These are phyloP conservation scores for Claviceps maximensis DNA, from an alignment of 2,329 filamentous ascomycete species.

Conservation along the genomic window DNA sequence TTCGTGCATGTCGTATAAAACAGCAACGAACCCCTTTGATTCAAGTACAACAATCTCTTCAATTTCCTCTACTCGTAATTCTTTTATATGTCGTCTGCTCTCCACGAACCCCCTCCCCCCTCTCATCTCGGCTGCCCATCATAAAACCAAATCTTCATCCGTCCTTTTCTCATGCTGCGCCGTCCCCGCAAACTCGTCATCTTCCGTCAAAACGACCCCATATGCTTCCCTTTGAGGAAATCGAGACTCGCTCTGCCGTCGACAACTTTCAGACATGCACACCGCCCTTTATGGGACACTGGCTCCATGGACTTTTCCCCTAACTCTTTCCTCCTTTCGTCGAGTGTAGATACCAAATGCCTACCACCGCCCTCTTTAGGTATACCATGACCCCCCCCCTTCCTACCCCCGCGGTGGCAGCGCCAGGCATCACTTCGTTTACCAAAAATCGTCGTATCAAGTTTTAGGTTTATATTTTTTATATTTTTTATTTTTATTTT, in stretches of 20 bases:
- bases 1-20: too few relatives aligned
- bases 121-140: neutral
- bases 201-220: conserved; percentile 1
- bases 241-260: neutral
- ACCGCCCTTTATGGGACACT: neutral
- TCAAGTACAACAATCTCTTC: too few relatives aligned
- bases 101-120: neutral
- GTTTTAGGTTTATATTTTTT: too few relatives aligned
- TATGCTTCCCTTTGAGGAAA: neutral
- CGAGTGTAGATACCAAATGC: neutral
- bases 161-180: neutral
- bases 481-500: neutral
- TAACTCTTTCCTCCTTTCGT: neutral
- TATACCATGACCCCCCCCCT: neutral
- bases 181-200: neutral
- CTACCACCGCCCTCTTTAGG: neutral
- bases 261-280: neutral
- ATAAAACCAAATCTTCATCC: neutral
- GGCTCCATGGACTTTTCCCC: neutral
- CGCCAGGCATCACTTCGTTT: neutral
- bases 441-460: neutral
- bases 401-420: neutral
- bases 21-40: too few relatives aligned
- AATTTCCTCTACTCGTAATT: neutral
- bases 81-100: neutral